Base-by-base conservation (phyloP, 139 green algal species). In the Deuterostichococcus epilithicus region DNA sequence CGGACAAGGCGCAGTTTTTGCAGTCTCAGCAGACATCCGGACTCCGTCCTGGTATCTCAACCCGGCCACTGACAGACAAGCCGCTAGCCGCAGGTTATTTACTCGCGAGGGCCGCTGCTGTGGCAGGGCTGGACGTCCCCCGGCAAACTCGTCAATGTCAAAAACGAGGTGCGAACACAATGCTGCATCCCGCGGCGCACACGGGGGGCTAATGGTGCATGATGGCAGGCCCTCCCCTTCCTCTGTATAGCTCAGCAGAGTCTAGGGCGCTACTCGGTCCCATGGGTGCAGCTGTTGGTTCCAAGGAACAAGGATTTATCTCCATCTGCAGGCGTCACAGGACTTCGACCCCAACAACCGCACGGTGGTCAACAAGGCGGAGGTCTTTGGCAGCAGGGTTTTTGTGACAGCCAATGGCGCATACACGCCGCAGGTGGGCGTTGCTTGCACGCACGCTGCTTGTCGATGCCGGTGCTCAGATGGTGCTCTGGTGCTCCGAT, bases 361-460 rank as follows among this genome's bases (percentile, higher is more conserved):
- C 3, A 69, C 30, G 63, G 63, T 69, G 28, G 30, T 69, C 28
- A 69, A 69, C 63, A 38, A 23, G 15, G 63, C 30, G 10, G 63
- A 69, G 28, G 30, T 69, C 28, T 37, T 69, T 37, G 63, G 63
- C 30, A 37, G 37, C 6, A 38, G 28, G 5, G 4, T 69, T 20
- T 69, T 38, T 37, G 63, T 69, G 63, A 69, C 63, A 35, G 63
- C 63, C 23, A 28, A 69, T 23, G 63, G 63, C 63, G 37, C 63
- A 37, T 69, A 69, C 32, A 3, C 36, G 30, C 63, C 63, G 30
- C 63, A 69, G 63, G 63, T 69, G 15, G 5, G 25, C 59, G 20
- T 22, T 23, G 25, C 3, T 38, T 37, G 28, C n/a, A 28, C 15
- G 15, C 63, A 37, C n/a, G 30, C 63, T n/a, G 23, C 4, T 18